A percentile compares a stretch with the other conserved stretches of the same genome.
Conservation (phyloP, 352 stramenopile genomes). For the Pythium rishiriense region DNA sequence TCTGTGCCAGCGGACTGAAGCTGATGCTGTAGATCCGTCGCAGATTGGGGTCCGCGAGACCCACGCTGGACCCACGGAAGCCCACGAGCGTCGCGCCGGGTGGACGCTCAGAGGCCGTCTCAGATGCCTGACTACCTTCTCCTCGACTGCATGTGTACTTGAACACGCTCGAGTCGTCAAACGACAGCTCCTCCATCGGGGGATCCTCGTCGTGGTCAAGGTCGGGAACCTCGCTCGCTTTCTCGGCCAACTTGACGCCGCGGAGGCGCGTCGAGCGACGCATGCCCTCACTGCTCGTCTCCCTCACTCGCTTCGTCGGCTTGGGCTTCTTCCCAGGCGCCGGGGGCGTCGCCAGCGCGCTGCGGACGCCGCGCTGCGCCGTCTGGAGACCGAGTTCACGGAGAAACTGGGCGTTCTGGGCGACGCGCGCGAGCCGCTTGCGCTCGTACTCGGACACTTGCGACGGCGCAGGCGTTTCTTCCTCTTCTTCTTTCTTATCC, state of each 20-base stretch:
- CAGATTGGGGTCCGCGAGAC: constrained; percentile 33
- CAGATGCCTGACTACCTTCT: no score
- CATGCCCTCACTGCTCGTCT: constrained; percentile 6
- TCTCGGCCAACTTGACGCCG: constrained; percentile 17
- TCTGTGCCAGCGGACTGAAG: constrained; percentile 43
- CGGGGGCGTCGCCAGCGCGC: background rate
- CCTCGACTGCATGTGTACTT: constrained; percentile 8
- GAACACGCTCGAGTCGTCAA: constrained; percentile 20
- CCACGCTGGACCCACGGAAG: background rate
- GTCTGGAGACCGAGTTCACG: constrained; percentile 39
- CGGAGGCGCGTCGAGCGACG: constrained; percentile 2
- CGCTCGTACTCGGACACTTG: constrained; percentile 51
- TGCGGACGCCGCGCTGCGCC: background rate
- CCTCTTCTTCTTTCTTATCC: no score
- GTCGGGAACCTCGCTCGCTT: background rate
- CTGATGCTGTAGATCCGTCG: constrained; percentile 49
- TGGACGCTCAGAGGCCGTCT: no score
- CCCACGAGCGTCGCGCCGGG: constrained; percentile 19
- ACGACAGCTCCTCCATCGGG: background rate
- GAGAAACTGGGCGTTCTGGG: constrained; percentile 47
- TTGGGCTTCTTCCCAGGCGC: background rate
- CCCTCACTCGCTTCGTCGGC: background rate
- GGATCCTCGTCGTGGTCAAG: constrained; percentile 4
- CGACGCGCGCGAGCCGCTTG: constrained; percentile 42
- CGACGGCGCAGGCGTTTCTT: no score